phyloP scores from a whole-genome alignment of 352 stramenopile genomes.

The Globisporangium acanthophoron region DNA sequence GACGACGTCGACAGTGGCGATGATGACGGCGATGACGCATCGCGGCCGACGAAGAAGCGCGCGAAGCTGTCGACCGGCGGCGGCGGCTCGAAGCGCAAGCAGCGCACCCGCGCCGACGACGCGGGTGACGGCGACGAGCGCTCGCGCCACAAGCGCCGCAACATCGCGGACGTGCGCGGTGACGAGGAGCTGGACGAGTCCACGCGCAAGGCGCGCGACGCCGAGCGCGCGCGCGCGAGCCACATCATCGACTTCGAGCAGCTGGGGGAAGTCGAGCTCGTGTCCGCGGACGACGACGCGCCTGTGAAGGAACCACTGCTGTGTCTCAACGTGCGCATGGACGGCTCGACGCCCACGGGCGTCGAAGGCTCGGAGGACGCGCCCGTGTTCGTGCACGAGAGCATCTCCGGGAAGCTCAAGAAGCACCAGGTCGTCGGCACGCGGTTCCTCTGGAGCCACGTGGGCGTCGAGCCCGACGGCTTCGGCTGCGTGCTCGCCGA shows the following conservation, averaged over 20 bases:
- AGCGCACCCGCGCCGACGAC: neutral
- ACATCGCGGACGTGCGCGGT: constrained; percentile 58
- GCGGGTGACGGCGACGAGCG: constrained; percentile 16
- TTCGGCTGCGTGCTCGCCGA: constrained; percentile 87
- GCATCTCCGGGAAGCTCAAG: constrained; percentile 68
- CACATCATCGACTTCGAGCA: constrained; percentile 27
- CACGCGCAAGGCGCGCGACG: constrained; percentile 52
- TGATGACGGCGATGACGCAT: constrained; percentile 2
- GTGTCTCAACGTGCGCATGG: constrained; percentile 49
- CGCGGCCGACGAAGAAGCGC: constrained; percentile 11
- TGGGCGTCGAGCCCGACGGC: constrained; percentile 59
- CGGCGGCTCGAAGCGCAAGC: constrained; percentile 20
- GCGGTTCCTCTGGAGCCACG: constrained; percentile 81
- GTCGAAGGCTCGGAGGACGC: constrained; percentile 39
- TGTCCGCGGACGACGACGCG: constrained; percentile 4
- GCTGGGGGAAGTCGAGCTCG: constrained; percentile 30
- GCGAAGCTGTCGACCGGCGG: constrained; percentile 5
- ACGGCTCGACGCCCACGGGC: constrained; percentile 36
- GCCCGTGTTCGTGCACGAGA: constrained; percentile 61
- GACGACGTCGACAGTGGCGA: neutral
- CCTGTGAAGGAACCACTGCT: constrained; percentile 22
- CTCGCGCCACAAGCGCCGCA: constrained; percentile 39
- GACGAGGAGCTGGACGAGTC: constrained; percentile 66
- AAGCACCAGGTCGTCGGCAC: constrained; percentile 72
- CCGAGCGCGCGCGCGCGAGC: constrained; percentile 47